Conservation (phyloP, 2,329 filamentous ascomycete genomes). For the Clonostachys rhizophaga region DNA sequence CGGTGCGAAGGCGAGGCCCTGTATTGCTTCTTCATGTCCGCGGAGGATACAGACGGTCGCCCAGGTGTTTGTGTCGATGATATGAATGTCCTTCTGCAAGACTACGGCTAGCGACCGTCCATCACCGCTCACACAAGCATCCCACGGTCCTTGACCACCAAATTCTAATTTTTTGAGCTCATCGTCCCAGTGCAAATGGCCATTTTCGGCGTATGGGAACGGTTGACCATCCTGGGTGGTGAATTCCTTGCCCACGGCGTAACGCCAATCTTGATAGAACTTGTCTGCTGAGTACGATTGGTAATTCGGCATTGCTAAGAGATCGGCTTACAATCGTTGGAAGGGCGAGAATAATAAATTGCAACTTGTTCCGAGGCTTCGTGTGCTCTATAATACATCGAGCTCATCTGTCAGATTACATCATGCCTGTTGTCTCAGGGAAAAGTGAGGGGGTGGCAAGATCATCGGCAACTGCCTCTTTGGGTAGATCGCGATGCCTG, state of each 20-base stretch:
- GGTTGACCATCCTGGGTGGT: neutral
- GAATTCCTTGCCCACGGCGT: constrained; percentile 3
- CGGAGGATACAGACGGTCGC: neutral
- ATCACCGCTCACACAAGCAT: constrained; percentile 2
- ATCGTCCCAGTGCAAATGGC: constrained; percentile 2
- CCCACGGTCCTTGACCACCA: neutral
- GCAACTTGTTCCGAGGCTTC: too few species aligned
- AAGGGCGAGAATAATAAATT: too few species aligned
- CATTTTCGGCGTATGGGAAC: constrained; percentile 1
- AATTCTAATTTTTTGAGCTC: constrained; percentile 2
- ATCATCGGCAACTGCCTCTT: too few species aligned
- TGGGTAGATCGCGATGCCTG: too few species aligned
- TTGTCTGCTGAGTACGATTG: neutral
- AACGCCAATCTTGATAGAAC: constrained; percentile 5
- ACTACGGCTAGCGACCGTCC: constrained; percentile 1
- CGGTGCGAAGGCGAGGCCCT: constrained; percentile 2
- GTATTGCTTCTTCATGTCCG: neutral
- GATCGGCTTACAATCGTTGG: too few species aligned
- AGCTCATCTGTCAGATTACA: too few species aligned
- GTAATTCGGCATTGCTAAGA: neutral
- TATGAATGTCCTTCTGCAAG: neutral
- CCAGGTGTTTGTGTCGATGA: neutral
- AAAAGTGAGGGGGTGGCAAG: too few species aligned
- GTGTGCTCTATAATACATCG: too few species aligned
- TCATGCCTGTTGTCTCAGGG: too few species aligned